phyloP scores from a whole-genome alignment of 2,329 filamentous ascomycete genomes.

The Zasmidium angulare region DNA sequence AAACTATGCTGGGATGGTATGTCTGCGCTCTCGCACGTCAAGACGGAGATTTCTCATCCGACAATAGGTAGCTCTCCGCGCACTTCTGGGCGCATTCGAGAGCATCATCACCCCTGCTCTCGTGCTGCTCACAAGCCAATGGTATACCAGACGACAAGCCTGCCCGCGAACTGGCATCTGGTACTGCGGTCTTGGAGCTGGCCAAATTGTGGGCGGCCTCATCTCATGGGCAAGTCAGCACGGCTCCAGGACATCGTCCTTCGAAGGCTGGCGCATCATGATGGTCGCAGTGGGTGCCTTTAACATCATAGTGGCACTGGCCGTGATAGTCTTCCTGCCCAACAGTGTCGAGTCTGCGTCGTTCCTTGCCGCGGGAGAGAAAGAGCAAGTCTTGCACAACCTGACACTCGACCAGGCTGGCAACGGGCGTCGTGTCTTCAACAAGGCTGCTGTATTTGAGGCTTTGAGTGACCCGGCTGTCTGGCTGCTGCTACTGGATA shows the following conservation, averaged over 20 bases:
- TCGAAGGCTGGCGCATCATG: constrained; percentile 54
- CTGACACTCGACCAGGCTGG: constrained; percentile 45
- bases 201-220: constrained; percentile 56
- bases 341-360: constrained; percentile 24
- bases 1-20: no score
- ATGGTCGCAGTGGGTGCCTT: constrained; percentile 46
- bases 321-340: constrained; percentile 27
- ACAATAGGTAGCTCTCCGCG: constrained; percentile 48
- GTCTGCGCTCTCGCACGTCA: no score
- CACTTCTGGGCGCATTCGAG: constrained; percentile 55
- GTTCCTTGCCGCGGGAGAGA: constrained; percentile 24
- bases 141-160: constrained; percentile 50
- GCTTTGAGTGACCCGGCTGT: constrained; percentile 62
- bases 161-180: constrained; percentile 50
- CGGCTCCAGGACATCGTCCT: constrained; percentile 15
- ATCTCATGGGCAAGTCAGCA: constrained; percentile 59
- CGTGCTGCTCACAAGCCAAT: constrained; percentile 54
- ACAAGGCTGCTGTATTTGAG: constrained; percentile 53
- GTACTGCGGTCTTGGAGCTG: no score
- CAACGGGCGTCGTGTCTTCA: constrained; percentile 48
- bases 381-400: constrained; percentile 47
- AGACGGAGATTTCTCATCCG: no score
- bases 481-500: constrained; percentile 37
- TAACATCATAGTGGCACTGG: constrained; percentile 38
- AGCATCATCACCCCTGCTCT: constrained; percentile 54